Percentiles rank a stretch among this genome's conserved stretches.
phyloP scores from a whole-genome alignment of 2,329 filamentous ascomycete species.

The Botryosphaeria agaves region DNA sequence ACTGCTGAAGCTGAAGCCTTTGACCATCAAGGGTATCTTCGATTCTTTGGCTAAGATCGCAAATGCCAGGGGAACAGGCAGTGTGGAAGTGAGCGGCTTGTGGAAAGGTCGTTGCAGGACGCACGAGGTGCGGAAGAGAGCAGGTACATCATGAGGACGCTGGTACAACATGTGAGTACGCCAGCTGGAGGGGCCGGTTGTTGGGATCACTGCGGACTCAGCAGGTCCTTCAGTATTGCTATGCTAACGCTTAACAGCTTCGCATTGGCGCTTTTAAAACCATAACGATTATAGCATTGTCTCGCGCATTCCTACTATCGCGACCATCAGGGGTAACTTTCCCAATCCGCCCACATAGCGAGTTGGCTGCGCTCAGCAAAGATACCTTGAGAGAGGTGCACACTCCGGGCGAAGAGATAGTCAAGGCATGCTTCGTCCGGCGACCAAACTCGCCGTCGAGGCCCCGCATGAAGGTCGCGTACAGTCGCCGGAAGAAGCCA shows the following conservation, averaged over 20 bases:
- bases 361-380: constrained; percentile 57
- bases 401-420: constrained; percentile 60
- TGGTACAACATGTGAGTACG: constrained; percentile 61
- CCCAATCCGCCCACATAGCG: constrained; percentile 28
- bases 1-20: constrained; percentile 68
- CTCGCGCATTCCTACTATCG: constrained; percentile 73
- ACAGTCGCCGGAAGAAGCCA: constrained; percentile 8
- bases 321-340: constrained; percentile 49
- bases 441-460: constrained; percentile 86
- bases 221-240: no score
- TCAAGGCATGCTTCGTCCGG: constrained; percentile 84
- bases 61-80: constrained; percentile 70
- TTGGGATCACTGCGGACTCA: no score
- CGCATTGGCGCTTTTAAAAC: constrained; percentile 95
- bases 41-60: constrained; percentile 75
- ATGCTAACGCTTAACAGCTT: no score
- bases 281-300: constrained; percentile 89
- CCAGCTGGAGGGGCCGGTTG: no score
- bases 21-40: constrained; percentile 80
- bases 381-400: constrained; percentile 66
- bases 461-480: constrained; percentile 8
- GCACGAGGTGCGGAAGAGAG: constrained; percentile 85
- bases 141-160: constrained; percentile 76
- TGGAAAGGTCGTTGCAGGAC: constrained; percentile 79
- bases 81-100: constrained; percentile 66